Base-by-base conservation (phyloP, 306 rosid genomes). In the Psophocarpus tetragonolobus region DNA sequence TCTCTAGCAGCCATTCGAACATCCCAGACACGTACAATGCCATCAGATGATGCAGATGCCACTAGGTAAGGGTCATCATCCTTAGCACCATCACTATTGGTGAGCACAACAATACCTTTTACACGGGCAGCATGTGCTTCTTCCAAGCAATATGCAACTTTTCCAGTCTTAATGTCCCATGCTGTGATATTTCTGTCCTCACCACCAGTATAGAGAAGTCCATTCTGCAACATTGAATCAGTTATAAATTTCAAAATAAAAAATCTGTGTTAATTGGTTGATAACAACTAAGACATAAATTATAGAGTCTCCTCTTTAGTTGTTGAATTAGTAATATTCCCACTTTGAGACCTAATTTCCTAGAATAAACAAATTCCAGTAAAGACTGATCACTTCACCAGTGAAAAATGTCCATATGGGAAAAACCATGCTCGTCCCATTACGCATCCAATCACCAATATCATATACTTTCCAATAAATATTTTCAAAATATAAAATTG, bases 41-140 rank as follows among this genome's bases (percentile, higher is more conserved):
- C 98, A 79, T 95, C 97, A 6, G 97, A 85, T 58, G 98, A 92
- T 24, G 92, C 97, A 82, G 97, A 89, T 73, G 96, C 93, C 30
- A 95, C 85, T 20, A 91, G 73, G 75, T 85, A 86, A 0, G 98
- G 96, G 57, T 89, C 92, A 54, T 92, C 96, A 21, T 75, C 87
- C 54, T 73, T 79, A 48, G 74, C 72, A 73, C 91, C 85, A 0
- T 74, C 82, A 74, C 78, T 77, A 76, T 76, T 80, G 18, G 88
- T 76, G 41, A 91, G 86, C 20, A 83, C 86, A 35, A 88, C 97
- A 75, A 91, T 87, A 44, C 98, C 98, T 81, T 92, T 95, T 57
- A 95, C 84, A 75, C 98, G 98, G 24, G 87, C 32, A 20, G 88
- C 4, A 74, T 95, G 97, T 9, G 98, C 97, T 41, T 85, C 91